Base-by-base conservation (phyloP, 768 basidiomycete genomes). In the Trametes gibbosa region DNA sequence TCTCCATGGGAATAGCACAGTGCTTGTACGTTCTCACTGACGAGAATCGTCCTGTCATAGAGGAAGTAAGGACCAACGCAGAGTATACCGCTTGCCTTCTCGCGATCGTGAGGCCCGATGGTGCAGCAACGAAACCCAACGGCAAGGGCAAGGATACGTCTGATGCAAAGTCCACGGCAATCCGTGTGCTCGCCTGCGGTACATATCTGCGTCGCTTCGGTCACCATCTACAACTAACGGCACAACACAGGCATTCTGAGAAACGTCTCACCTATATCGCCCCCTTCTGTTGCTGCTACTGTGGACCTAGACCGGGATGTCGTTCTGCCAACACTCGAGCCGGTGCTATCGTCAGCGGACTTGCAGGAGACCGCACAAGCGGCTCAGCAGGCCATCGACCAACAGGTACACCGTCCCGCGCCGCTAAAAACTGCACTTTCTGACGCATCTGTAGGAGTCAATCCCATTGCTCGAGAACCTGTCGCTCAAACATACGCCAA, bases 11-110 rank as follows among this genome's bases (percentile, higher is more conserved):
- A 32, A 56, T 63, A 94, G 94, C 92, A 0, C 95, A 98, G 69
- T 93, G 93, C 67, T 76, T 97, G 17, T 97, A 96, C 71, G 91
- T 96, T 59, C 77, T 98, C 25, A 92, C 93, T 2, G 93, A 95
- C 69, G 95, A 97, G 68, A 98, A 97, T 62, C 76, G 74, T n/a
- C 81, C 87, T 17, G 84, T 86, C 29, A 84, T 87, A 52, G 70
- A 81, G n/a, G 84, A 86, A 54, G 69, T 95, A 19, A 79, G 84
- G 21, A 71, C 79, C 25, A 78, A 89, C 68, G 80, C 80, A 14
- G 76, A 78, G 2, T 89, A 89, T 66, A 76, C 83, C 50, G 76
- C 84, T 6, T 87, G 83, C 66, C 79, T 95, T 5, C 71, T 91
- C 50, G 80, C 83, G 5, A 84, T 91, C 25, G 79, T 82, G 24